Conservation (phyloP, 2,329 filamentous ascomycete genomes). For the Cladosporium phlei region DNA sequence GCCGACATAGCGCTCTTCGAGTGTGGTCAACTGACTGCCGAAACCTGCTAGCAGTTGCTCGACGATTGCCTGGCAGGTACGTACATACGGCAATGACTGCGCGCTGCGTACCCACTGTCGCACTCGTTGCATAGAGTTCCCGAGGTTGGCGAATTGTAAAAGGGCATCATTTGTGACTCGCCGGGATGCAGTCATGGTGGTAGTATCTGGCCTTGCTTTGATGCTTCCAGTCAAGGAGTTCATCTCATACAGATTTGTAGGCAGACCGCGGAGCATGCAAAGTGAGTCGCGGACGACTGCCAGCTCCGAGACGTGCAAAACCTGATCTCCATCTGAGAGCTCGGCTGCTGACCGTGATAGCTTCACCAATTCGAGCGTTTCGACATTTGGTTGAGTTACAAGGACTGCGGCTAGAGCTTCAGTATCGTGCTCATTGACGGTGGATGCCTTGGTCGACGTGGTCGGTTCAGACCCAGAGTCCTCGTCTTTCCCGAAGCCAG, state of each 20-base stretch:
- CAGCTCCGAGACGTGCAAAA: slow-evolving; percentile 57
- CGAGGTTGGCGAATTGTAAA: slow-evolving; percentile 44
- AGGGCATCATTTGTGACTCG: slow-evolving; percentile 7
- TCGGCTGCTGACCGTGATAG: not conserved
- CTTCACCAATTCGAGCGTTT: slow-evolving; percentile 36
- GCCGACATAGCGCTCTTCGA: slow-evolving; percentile 59
- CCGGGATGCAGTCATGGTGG: slow-evolving; percentile 16
- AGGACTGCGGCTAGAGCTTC: slow-evolving; percentile 30
- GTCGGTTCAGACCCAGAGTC: slow-evolving; percentile 23
- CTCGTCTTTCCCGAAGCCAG: slow-evolving; percentile 33
- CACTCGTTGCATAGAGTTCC: slow-evolving; percentile 44
- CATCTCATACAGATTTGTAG: slow-evolving; percentile 63
- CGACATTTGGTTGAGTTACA: slow-evolving; percentile 28
- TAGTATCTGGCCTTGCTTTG: slow-evolving; percentile 9
- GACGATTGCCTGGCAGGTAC: slow-evolving; percentile 66
- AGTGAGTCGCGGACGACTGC: slow-evolving; percentile 71
- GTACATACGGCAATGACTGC: slow-evolving; percentile 45
- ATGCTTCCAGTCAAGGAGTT: slow-evolving; percentile 22
- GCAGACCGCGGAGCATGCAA: slow-evolving; percentile 78
- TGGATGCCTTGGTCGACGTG: slow-evolving; percentile 32
- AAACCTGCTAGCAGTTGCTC: slow-evolving; percentile 54
- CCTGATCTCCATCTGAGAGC: not conserved
- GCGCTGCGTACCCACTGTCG: slow-evolving; percentile 44
- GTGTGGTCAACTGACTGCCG: slow-evolving; percentile 52
- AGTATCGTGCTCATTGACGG: slow-evolving; percentile 35